phyloP scores from a whole-genome alignment of 2,329 filamentous ascomycete genomes.

The Sporothrix schenckii region DNA sequence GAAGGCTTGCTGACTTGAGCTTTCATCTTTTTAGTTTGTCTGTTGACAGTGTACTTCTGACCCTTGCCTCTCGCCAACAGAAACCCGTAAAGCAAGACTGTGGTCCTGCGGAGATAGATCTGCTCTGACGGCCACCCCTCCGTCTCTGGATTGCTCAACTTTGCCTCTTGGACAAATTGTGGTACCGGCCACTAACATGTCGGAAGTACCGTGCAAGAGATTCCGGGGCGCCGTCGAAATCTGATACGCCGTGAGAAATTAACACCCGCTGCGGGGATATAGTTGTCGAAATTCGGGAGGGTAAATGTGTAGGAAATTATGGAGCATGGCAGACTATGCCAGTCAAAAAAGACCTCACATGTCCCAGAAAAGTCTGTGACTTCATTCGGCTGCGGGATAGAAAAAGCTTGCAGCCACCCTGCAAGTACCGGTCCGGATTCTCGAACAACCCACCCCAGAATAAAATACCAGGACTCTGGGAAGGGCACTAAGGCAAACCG shows the following conservation, averaged over 20 bases:
- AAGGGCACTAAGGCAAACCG: background rate
- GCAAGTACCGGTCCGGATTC: background rate
- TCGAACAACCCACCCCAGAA: slow-evolving; percentile 2
- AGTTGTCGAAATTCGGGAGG: background rate
- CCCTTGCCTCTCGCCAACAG: slow-evolving; percentile 7
- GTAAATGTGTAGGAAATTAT: background rate
- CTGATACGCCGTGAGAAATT: too few relatives aligned
- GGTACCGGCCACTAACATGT: background rate
- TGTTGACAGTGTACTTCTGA: background rate
- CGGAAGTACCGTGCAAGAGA: slow-evolving; percentile 13
- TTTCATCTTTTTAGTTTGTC: background rate
- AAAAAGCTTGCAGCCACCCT: background rate
- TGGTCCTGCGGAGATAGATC: background rate
- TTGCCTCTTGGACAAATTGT: background rate
- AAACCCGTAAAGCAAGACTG: background rate
- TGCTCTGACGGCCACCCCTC: background rate
- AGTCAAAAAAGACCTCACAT: slow-evolving; percentile 5
- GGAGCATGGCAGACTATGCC: background rate
- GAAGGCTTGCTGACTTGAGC: background rate
- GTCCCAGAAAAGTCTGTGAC: background rate
- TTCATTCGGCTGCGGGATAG: background rate
- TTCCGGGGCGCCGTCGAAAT: too few relatives aligned
- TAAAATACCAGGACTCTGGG: slow-evolving; percentile 6
- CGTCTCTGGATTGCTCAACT: background rate
- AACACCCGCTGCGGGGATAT: background rate